Evolutionary conservation across 2,329 filamentous ascomycete species (phyloP).

Genomic region (Pseudocercospora vitis): DNA sequence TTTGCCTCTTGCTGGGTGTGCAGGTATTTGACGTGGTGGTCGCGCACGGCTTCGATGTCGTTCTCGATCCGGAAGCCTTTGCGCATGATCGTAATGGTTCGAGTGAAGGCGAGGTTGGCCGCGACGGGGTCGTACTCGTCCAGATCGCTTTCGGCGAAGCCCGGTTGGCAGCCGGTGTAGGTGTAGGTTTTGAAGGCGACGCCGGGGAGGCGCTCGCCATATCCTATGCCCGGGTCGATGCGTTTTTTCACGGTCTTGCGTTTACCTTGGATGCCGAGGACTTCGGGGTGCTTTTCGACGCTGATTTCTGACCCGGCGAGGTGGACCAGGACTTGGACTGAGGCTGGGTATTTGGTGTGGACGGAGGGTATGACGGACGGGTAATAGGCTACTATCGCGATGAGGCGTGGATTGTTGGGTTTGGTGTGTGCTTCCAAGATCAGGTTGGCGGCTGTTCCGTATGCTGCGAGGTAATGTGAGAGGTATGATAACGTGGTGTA

Average conservation of each 20-base stretch:
- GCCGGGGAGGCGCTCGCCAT: slow-evolving; percentile 46
- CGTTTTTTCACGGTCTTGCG: slow-evolving; percentile 50
- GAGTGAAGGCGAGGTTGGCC: slow-evolving; percentile 67
- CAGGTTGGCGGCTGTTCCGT: slow-evolving; percentile 60
- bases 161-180: slow-evolving; percentile 58
- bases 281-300: slow-evolving; percentile 50
- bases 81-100: slow-evolving; percentile 60
- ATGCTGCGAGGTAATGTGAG: slow-evolving; percentile 47
- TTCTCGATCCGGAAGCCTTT: slow-evolving; percentile 58
- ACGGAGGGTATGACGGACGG: slow-evolving; percentile 58
- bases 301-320: slow-evolving; percentile 54
- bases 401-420: slow-evolving; percentile 56
- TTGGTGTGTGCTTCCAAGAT: slow-evolving; percentile 60
- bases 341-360: slow-evolving; percentile 45
- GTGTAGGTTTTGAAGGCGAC: slow-evolving; percentile 52
- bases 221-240: slow-evolving; percentile 53
- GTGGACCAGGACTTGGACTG: slow-evolving; percentile 56
- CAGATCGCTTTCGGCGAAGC: slow-evolving; percentile 70
- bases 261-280: slow-evolving; percentile 56
- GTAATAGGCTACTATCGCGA: slow-evolving; percentile 64
- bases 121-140: slow-evolving; percentile 66
- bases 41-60: slow-evolving; percentile 48
- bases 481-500: not conserved
- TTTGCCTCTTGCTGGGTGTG: slow-evolving; percentile 40
- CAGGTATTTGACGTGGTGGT: slow-evolving; percentile 36